These are phyloP conservation scores for Parasarocladium wereldwijsianum DNA, from an alignment of 2,329 filamentous ascomycete species.

Conservation along the genomic window DNA sequence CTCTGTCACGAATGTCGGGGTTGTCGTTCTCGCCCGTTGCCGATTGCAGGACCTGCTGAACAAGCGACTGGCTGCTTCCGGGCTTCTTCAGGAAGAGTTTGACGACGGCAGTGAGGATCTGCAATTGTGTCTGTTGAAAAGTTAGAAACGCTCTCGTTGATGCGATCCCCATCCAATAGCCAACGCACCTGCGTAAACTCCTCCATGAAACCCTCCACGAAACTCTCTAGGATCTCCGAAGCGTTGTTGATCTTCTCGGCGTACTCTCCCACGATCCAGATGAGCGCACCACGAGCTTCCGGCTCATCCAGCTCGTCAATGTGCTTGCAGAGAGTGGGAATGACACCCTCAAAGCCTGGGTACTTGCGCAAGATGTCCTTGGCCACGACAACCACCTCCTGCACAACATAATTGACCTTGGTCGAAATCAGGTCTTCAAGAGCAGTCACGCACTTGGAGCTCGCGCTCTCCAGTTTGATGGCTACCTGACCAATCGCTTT, in stretches of 20 bases:
- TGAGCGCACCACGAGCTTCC: slow-evolving; percentile 74
- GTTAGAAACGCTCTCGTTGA: not conserved
- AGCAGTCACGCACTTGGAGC: slow-evolving; percentile 90
- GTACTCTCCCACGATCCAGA: slow-evolving; percentile 99
- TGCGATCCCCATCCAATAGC: not conserved
- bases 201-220: slow-evolving; percentile 89
- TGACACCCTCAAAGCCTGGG: slow-evolving; percentile 94
- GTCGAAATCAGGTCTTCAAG: slow-evolving; percentile 88
- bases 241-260: slow-evolving; percentile 98
- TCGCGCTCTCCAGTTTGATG: slow-evolving; percentile 93
- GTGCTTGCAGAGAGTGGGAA: slow-evolving; percentile 87
- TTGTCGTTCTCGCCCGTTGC: slow-evolving; percentile 95
- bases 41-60: slow-evolving; percentile 85
- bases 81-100: slow-evolving; percentile 97
- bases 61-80: slow-evolving; percentile 74
- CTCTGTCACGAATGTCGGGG: slow-evolving; percentile 89
- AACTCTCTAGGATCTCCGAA: slow-evolving; percentile 81
- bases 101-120: slow-evolving; percentile 92
- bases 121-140: slow-evolving; percentile 68
- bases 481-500: slow-evolving; percentile 95
- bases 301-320: slow-evolving; percentile 96
- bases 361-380: slow-evolving; percentile 98
- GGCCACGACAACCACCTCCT: slow-evolving; percentile 97
- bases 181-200: slow-evolving; percentile 76
- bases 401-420: slow-evolving; percentile 98